These are phyloP conservation scores for Punctularia strigosozonata DNA, from an alignment of 768 basidiomycete species.

Conservation along the genomic window DNA sequence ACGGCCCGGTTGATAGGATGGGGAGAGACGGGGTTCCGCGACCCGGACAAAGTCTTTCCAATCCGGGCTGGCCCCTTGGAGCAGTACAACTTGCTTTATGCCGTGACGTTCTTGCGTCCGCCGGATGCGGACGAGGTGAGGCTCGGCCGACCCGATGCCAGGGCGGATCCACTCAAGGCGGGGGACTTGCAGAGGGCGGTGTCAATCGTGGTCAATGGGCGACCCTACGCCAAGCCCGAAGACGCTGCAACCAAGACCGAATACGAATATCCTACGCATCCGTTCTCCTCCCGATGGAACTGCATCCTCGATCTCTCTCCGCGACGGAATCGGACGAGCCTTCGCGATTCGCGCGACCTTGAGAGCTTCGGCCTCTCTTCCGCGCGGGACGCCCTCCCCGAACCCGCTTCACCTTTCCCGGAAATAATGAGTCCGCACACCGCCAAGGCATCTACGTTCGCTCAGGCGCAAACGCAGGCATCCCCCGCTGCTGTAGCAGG, in stretches of 20 bases:
- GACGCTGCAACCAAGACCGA: constrained; percentile 1
- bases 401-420: constrained; percentile 76
- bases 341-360: constrained; percentile 9
- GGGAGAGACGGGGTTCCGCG: constrained; percentile 27
- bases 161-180: constrained; percentile 4
- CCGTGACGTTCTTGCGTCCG: constrained; percentile 68
- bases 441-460: constrained; percentile 12
- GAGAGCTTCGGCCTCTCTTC: constrained; percentile 9
- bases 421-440: constrained; percentile 4
- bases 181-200: constrained; percentile 63
- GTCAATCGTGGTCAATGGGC: constrained; percentile 66
- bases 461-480: constrained; percentile 19
- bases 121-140: constrained; percentile 39
- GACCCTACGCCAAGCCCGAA: constrained; percentile 35
- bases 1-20: constrained; percentile 36
- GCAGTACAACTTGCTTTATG: constrained; percentile 84
- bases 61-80: constrained; percentile 58
- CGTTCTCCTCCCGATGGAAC: constrained; percentile 84
- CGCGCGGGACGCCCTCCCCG: constrained; percentile 41
- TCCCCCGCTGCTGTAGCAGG: constrained; percentile 33
- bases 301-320: constrained; percentile 72
- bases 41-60: constrained; percentile 45
- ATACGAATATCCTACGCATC: constrained; percentile 49
- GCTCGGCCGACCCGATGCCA: constrained; percentile 7
- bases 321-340: constrained; percentile 16